phyloP scores from a whole-genome alignment of 495 filamentous ascomycete genomes.

The Cairneyella variabilis region DNA sequence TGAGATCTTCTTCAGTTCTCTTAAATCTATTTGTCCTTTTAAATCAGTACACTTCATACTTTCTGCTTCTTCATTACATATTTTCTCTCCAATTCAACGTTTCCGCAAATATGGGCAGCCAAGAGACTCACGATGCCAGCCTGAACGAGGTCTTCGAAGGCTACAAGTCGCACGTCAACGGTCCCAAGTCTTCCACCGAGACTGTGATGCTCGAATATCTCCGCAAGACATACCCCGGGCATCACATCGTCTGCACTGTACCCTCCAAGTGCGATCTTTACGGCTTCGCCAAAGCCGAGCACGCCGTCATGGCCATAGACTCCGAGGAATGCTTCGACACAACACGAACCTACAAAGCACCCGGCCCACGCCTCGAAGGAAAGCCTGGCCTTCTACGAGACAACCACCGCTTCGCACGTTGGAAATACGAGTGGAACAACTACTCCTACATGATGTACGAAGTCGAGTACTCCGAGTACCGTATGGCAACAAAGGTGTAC shows the following conservation, averaged over 20 bases:
- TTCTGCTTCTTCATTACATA: too few relatives aligned
- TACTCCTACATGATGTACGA: not conserved
- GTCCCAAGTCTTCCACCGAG: not conserved
- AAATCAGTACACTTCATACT: too few relatives aligned
- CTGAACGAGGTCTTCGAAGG: not conserved
- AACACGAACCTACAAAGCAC: slow-evolving; percentile 45
- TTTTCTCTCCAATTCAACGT: too few relatives aligned
- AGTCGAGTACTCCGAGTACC: not conserved
- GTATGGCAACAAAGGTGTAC: not conserved
- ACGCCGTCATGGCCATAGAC: slow-evolving; percentile 34
- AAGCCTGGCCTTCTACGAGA: too few relatives aligned
- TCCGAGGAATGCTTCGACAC: slow-evolving; percentile 54
- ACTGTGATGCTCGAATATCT: slow-evolving; percentile 7
- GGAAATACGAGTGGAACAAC: not conserved
- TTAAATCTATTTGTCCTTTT: too few relatives aligned
- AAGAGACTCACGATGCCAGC: not conserved
- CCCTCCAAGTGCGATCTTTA: slow-evolving; percentile 21
- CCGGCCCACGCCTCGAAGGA: slow-evolving; percentile 55
- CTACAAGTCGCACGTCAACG: not conserved
- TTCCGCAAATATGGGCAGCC: too few relatives aligned
- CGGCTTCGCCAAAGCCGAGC: slow-evolving; percentile 24
- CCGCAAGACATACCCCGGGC: slow-evolving; percentile 22
- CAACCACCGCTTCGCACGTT: not conserved
- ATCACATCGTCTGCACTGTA: slow-evolving; percentile 25
- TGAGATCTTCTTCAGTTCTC: too few relatives aligned